Evolutionary conservation across 108 stramenopile genomes (phyloP).

Genomic region (Stephanodiscus triporus): DNA sequence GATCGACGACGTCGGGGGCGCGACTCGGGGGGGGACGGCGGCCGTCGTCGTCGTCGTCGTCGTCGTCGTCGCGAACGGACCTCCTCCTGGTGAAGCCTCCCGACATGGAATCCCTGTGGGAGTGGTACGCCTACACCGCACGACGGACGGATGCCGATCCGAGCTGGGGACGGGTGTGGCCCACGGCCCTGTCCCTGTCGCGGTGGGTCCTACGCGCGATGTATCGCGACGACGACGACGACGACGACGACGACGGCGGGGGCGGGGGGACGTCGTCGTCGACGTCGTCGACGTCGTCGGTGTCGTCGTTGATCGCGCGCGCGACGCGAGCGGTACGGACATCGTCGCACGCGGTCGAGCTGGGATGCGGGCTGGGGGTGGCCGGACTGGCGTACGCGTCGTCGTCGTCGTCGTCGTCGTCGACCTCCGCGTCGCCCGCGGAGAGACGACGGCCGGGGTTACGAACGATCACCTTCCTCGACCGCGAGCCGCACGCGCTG

Average conservation of each 20-base stretch:
- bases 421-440: no score
- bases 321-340: slow-evolving; percentile 20
- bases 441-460: neutral
- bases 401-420: neutral
- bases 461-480: slow-evolving; percentile 48
- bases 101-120: slow-evolving; percentile 52
- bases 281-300: neutral
- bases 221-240: neutral
- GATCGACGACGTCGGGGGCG: no score
- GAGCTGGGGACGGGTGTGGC: slow-evolving; percentile 59
- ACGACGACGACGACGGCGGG: neutral
- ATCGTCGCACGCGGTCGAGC: slow-evolving; percentile 35
- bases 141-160: slow-evolving; percentile 41
- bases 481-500: slow-evolving; percentile 56
- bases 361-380: slow-evolving; percentile 50
- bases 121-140: slow-evolving; percentile 50
- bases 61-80: neutral
- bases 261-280: neutral
- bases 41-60: no score
- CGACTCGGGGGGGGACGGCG: no score
- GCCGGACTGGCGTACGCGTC: slow-evolving; percentile 40
- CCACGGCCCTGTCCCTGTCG: slow-evolving; percentile 46
- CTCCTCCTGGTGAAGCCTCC: slow-evolving; percentile 40
- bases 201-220: slow-evolving; percentile 15
- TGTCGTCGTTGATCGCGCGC: slow-evolving; percentile 7